phyloP scores from a whole-genome alignment of 2,329 filamentous ascomycete genomes.

The Magnaporthiopsis incrustans region DNA sequence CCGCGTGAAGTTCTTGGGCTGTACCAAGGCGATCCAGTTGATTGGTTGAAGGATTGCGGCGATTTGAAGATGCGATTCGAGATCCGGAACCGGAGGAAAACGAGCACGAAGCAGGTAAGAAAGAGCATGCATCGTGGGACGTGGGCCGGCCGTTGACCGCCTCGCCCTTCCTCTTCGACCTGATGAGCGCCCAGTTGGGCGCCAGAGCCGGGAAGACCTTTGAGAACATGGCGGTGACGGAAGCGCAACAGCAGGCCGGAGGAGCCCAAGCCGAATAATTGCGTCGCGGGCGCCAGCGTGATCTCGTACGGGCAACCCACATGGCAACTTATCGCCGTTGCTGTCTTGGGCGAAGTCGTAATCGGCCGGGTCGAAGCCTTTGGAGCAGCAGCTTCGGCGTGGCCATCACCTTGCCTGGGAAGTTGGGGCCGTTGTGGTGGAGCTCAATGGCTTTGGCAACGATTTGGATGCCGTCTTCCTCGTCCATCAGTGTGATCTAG shows the following conservation, averaged over 20 bases:
- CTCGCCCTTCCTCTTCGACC: slow-evolving; percentile 24
- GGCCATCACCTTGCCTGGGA: slow-evolving; percentile 30
- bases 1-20: slow-evolving; percentile 33
- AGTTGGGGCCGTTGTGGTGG: slow-evolving; percentile 39
- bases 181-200: slow-evolving; percentile 24
- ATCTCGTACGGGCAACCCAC: slow-evolving; percentile 34
- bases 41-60: slow-evolving; percentile 38
- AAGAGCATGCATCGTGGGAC: too few relatives aligned
- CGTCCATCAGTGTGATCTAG: slow-evolving; percentile 31
- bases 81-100: slow-evolving; percentile 41
- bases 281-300: slow-evolving; percentile 30
- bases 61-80: slow-evolving; percentile 32
- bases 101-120: slow-evolving; percentile 26
- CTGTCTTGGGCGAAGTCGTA: slow-evolving; percentile 30
- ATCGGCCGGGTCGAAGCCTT: slow-evolving; percentile 23
- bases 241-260: slow-evolving; percentile 31
- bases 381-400: slow-evolving; percentile 27
- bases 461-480: slow-evolving; percentile 32
- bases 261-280: slow-evolving; percentile 35
- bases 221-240: slow-evolving; percentile 32
- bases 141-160: slow-evolving; percentile 33
- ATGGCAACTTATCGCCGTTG: slow-evolving; percentile 29
- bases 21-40: slow-evolving; percentile 44
- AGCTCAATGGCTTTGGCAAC: slow-evolving; percentile 29
- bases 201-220: slow-evolving; percentile 29